Base-by-base conservation (phyloP, 805 yeast genomes). In the Tetrapisispora namnaoensis region DNA sequence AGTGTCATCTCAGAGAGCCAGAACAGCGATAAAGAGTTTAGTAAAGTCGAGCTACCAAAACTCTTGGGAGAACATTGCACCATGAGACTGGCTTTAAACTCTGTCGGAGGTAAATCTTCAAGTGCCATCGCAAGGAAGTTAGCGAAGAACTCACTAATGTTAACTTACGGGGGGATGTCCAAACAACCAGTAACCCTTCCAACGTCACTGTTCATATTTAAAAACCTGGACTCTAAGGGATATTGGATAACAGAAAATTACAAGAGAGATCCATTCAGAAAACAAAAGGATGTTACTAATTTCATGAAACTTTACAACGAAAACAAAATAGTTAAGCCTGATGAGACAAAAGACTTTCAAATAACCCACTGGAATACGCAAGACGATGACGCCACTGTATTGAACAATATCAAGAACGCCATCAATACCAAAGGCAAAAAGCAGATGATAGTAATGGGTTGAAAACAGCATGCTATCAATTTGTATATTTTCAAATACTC, bases 91-190 rank as follows among this genome's bases (percentile, higher is more conserved):
- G 99, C 88, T 1, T 71, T 93, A 55, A 93, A 93, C 68, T 86
- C 95, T 60, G 91, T 95, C 35, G 97, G 99, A 48, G 99, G 99
- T 34, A 77, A 83, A 51, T 83, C 88, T 36, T 78, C 88, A 20
- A 74, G 95, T 0, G 83, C 83, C 39, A 74, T 93, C 56, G 91
- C 95, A 10, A 76, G 96, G 56, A 91, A 89, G 64, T 74, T 93
- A 49, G 80, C 79, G 37, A 69, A 72, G 16, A 79, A 86, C 57
- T 95, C 93, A 1, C 76, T 81, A 44, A 70, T 93, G 73, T 78
- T 89, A 56, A 88, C 98, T 1, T 93, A 93, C 62, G 99, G 99
- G 34, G 98, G 95, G 37, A 93, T 93, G 99, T 87, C 97, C 3
- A 81, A 83, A 73, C 90, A 87, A 69, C 99, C 99, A 1, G 95